Percentiles rank a stretch among this genome's conserved stretches.
phyloP scores from a whole-genome alignment of 2,329 filamentous ascomycete species.

The Aspergillus sp. region DNA sequence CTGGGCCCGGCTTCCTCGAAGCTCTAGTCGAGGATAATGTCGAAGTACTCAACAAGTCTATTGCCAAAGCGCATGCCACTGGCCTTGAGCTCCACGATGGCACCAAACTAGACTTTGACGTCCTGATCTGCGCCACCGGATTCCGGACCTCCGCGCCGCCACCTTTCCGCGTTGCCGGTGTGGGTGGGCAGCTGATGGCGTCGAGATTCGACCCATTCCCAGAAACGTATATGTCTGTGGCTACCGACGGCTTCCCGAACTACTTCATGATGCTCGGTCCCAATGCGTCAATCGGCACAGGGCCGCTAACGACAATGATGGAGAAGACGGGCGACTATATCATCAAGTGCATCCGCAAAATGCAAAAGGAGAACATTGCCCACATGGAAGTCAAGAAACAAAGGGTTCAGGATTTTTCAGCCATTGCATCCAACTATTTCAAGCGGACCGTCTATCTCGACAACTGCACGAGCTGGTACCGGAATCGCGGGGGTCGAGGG shows the following conservation, averaged over 20 bases:
- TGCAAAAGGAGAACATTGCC: constrained; percentile 20
- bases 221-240: constrained; percentile 19
- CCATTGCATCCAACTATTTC: no score
- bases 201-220: constrained; percentile 19
- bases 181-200: constrained; percentile 13
- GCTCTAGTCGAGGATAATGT: constrained; percentile 13
- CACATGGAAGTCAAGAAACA: no score
- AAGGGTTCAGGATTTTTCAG: no score
- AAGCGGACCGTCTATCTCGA: no score
- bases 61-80: constrained; percentile 10
- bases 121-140: constrained; percentile 32
- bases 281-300: constrained; percentile 22
- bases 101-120: not conserved
- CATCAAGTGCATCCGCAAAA: constrained; percentile 24
- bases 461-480: no score
- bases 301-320: constrained; percentile 15
- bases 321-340: constrained; percentile 23
- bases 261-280: constrained; percentile 27
- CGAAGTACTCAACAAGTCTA: constrained; percentile 9
- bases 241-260: constrained; percentile 20
- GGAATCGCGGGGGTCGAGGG: no score
- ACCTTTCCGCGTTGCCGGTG: constrained; percentile 27
- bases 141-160: constrained; percentile 34
- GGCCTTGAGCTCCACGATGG: not conserved
- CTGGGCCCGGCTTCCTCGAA: constrained; percentile 19